Evolutionary conservation across 1,284 basidiomycete species (phyloP).

Genomic region (Fereydounia khargensis): DNA sequence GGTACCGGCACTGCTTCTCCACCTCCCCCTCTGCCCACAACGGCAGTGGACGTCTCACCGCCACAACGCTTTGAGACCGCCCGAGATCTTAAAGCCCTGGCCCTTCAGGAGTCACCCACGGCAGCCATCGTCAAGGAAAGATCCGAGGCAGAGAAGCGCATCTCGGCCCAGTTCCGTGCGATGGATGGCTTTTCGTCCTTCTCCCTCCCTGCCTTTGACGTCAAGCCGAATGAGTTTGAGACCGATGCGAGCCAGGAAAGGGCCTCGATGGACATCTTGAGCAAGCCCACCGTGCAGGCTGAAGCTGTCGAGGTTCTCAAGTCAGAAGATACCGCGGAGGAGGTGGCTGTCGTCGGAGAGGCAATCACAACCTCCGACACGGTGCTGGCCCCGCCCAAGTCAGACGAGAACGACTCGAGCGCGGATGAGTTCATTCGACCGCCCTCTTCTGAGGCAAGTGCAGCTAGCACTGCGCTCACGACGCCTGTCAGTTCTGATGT

Average conservation of each 20-base stretch:
- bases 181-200: constrained; percentile 16
- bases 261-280: too few species aligned
- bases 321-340: too few species aligned
- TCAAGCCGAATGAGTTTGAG: not conserved
- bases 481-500: constrained; percentile 26
- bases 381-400: too few species aligned
- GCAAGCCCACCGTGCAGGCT: too few species aligned
- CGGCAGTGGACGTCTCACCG: not conserved
- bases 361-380: too few species aligned
- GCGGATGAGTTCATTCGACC: too few species aligned
- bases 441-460: constrained; percentile 29
- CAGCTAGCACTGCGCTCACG: constrained; percentile 33
- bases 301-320: too few species aligned
- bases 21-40: too few species aligned
- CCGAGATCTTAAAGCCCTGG: constrained; percentile 20
- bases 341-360: too few species aligned
- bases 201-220: constrained; percentile 8
- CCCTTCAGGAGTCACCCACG: constrained; percentile 1
- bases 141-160: not conserved
- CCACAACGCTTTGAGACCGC: constrained; percentile 31
- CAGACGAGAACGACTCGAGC: too few species aligned
- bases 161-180: constrained; percentile 13
- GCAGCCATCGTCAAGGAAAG: too few species aligned
- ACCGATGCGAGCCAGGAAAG: too few species aligned
- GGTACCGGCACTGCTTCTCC: constrained; percentile 5